Conservation (phyloP, 345 rosid species). For the Citrus reticulata region DNA sequence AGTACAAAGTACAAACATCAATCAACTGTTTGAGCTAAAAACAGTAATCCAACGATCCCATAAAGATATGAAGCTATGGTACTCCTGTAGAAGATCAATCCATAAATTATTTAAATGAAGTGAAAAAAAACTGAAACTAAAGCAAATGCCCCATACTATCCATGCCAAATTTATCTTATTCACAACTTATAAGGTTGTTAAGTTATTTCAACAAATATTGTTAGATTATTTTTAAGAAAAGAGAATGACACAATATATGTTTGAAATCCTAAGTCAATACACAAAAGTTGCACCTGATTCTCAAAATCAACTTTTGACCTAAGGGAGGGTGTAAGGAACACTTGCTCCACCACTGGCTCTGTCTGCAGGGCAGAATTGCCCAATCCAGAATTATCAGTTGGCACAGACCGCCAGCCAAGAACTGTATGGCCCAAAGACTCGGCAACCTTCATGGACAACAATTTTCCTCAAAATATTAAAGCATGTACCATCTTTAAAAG, state of each 20-base stretch:
- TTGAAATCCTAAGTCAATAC: background rate
- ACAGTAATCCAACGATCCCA: background rate
- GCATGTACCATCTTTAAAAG: background rate
- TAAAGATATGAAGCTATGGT: background rate
- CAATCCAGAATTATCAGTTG: conserved; percentile 77
- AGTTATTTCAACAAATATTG: background rate
- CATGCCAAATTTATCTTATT: background rate
- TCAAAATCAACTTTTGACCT: conserved; percentile 82
- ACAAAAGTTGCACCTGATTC: conserved; percentile 57
- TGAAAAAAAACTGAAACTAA: background rate
- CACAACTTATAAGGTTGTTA: background rate
- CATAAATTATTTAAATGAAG: background rate
- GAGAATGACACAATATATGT: background rate
- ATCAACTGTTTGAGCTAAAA: background rate
- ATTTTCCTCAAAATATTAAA: background rate
- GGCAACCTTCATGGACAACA: conserved; percentile 56
- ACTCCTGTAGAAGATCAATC: background rate
- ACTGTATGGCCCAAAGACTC: conserved; percentile 93
- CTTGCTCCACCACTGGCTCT: conserved; percentile 93
- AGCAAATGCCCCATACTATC: background rate
- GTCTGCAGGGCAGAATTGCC: conserved; percentile 88
- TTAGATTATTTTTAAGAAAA: background rate
- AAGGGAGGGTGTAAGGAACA: conserved; percentile 70
- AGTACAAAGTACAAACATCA: background rate
- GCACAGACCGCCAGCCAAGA: conserved; percentile 92